phyloP scores from a whole-genome alignment of 2,329 filamentous ascomycete genomes.

The Cladosporium sphaerospermum region DNA sequence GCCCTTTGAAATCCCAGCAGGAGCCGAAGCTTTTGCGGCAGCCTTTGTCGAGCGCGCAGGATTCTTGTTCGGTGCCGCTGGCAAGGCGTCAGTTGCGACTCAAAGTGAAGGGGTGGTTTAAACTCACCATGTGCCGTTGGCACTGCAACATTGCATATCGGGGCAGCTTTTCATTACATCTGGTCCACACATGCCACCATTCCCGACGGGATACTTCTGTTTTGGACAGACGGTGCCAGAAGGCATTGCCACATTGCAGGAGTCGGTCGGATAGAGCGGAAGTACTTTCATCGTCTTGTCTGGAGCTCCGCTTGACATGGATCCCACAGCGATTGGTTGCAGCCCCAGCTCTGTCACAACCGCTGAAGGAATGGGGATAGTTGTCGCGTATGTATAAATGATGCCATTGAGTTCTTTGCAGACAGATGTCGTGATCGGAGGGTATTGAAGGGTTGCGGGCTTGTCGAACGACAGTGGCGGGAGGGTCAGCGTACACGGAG shows the following conservation, averaged over 20 bases:
- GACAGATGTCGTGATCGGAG: neutral
- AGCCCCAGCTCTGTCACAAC: neutral
- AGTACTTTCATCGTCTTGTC: neutral
- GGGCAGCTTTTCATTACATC: neutral
- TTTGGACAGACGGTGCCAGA: neutral
- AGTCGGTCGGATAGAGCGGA: neutral
- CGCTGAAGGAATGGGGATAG: neutral
- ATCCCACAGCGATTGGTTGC: neutral
- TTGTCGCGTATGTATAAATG: neutral
- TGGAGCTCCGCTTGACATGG: neutral
- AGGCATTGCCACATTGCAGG: neutral
- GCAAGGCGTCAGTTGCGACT: neutral
- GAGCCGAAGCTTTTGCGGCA: neutral
- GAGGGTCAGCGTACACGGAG: conserved; percentile 1
- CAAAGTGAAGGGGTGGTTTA: neutral
- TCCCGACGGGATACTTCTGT: neutral
- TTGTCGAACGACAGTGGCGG: neutral
- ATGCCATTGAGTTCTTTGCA: neutral
- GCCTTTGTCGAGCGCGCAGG: neutral
- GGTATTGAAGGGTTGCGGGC: neutral
- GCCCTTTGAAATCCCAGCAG: neutral
- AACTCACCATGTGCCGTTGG: neutral
- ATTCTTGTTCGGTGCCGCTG: neutral
- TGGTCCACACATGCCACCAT: neutral
- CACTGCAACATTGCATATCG: neutral